A percentile compares a stretch with the other conserved stretches of the same genome.
Conservation (phyloP, 2,329 filamentous ascomycete species). For the Fusarium foetens region DNA sequence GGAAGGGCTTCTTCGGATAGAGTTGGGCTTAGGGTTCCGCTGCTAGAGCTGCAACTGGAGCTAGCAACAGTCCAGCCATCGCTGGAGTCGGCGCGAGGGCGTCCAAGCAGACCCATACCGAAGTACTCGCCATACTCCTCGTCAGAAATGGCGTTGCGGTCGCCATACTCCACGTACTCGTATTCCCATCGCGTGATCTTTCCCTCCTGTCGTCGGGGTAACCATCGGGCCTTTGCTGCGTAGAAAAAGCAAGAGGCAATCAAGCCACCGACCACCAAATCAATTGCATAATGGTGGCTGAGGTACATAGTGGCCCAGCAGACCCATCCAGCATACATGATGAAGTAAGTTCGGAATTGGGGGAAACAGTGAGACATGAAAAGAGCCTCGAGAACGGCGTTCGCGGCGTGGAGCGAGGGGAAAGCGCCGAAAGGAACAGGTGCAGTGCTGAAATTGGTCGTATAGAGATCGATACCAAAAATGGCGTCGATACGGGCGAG, state of each 20-base stretch:
- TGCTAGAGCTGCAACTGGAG: slow-evolving; percentile 67
- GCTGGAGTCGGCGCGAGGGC: slow-evolving; percentile 64
- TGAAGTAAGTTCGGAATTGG: slow-evolving; percentile 79
- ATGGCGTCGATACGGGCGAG: slow-evolving; percentile 88
- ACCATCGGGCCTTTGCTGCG: slow-evolving; percentile 79
- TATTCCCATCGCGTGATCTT: slow-evolving; percentile 95
- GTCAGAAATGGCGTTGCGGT: slow-evolving; percentile 58
- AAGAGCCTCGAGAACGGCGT: slow-evolving; percentile 87
- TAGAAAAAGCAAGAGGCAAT: slow-evolving; percentile 84
- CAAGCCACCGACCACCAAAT: slow-evolving; percentile 86
- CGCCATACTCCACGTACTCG: slow-evolving; percentile 89
- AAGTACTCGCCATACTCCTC: slow-evolving; percentile 61
- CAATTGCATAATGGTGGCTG: slow-evolving; percentile 95
- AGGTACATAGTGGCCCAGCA: slow-evolving; percentile 99
- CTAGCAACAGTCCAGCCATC: slow-evolving; percentile 92
- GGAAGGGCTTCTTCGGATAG: slow-evolving; percentile 57
- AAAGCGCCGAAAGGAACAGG: slow-evolving; percentile 96
- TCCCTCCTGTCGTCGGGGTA: slow-evolving; percentile 83
- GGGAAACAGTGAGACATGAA: slow-evolving; percentile 96
- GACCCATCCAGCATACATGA: slow-evolving; percentile 88
- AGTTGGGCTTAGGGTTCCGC: slow-evolving; percentile 61
- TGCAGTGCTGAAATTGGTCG: slow-evolving; percentile 88
- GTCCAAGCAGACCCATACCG: slow-evolving; percentile 58
- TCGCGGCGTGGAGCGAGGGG: slow-evolving; percentile 90
- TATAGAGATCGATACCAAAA: slow-evolving; percentile 93